These are phyloP conservation scores for Quercus glauca DNA, from an alignment of 306 rosid species.

Conservation along the genomic window DNA sequence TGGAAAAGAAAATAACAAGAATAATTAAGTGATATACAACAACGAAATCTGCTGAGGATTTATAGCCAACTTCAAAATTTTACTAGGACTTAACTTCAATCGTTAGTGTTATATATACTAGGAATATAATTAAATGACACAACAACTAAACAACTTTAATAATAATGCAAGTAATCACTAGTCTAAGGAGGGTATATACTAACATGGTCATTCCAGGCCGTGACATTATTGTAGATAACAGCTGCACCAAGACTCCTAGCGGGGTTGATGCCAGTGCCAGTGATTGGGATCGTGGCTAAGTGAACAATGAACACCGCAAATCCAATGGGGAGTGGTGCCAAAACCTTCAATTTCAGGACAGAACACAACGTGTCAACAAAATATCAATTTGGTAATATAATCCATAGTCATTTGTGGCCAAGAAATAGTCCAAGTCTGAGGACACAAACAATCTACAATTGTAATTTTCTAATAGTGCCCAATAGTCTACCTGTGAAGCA, in stretches of 20 bases:
- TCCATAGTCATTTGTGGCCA: not conserved
- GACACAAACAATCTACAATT: no score
- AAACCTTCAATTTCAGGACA: slow-evolving; percentile 45
- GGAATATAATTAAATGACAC: not conserved
- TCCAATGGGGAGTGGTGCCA: slow-evolving; percentile 98
- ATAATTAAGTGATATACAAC: no score
- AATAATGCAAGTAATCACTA: not conserved
- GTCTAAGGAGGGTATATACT: slow-evolving; percentile 16
- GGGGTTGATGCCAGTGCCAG: slow-evolving; percentile 93
- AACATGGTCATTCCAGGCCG: slow-evolving; percentile 84
- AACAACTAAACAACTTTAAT: not conserved
- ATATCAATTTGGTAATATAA: not conserved
- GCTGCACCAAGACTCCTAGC: slow-evolving; percentile 96
- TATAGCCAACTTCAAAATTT: no score
- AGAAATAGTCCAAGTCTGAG: not conserved
- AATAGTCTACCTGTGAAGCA: no score
- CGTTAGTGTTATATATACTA: no score
- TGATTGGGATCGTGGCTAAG: slow-evolving; percentile 91
- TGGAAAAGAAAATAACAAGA: slow-evolving; percentile 25
- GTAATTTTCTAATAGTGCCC: no score
- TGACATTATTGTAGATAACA: slow-evolving; percentile 46
- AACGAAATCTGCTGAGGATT: no score
- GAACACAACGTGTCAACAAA: slow-evolving; percentile 8
- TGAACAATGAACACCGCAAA: slow-evolving; percentile 97
- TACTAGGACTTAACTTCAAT: no score